These are phyloP conservation scores for Acacia pycnantha DNA, from an alignment of 331 rosid genomes.

Conservation along the genomic window DNA sequence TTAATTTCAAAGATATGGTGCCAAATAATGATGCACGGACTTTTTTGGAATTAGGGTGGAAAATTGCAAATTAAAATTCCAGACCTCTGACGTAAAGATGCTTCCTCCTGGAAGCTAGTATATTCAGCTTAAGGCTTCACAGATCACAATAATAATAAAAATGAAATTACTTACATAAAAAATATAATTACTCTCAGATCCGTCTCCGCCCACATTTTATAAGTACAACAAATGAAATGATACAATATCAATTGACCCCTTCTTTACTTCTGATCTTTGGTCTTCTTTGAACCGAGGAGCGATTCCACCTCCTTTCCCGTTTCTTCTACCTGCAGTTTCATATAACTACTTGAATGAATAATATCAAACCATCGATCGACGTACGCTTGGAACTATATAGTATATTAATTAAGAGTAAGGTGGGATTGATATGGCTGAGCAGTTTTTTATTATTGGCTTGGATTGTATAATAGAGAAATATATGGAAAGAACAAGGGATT, in stretches of 20 bases:
- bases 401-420: background rate
- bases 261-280: slow-evolving; percentile 6
- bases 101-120: background rate
- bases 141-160: too few relatives aligned
- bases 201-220: background rate
- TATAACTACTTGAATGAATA: background rate
- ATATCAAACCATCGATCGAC: background rate
- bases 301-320: slow-evolving; percentile 41
- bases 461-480: background rate
- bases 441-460: too few relatives aligned
- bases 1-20: too few relatives aligned
- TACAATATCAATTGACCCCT: background rate
- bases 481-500: background rate
- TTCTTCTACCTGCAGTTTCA: slow-evolving; percentile 43
- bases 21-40: too few relatives aligned
- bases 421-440: background rate
- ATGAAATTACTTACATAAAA: background rate
- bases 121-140: background rate
- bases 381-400: background rate
- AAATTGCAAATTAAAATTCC: too few relatives aligned
- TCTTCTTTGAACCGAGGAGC: background rate
- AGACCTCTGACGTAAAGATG: background rate
- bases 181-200: background rate
- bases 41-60: too few relatives aligned
- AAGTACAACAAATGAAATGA: background rate